Evolutionary conservation across 352 stramenopile genomes (phyloP), one percentile per base, ranked within the genome.

Genomic region (Globisporangium ultimum): DNA sequence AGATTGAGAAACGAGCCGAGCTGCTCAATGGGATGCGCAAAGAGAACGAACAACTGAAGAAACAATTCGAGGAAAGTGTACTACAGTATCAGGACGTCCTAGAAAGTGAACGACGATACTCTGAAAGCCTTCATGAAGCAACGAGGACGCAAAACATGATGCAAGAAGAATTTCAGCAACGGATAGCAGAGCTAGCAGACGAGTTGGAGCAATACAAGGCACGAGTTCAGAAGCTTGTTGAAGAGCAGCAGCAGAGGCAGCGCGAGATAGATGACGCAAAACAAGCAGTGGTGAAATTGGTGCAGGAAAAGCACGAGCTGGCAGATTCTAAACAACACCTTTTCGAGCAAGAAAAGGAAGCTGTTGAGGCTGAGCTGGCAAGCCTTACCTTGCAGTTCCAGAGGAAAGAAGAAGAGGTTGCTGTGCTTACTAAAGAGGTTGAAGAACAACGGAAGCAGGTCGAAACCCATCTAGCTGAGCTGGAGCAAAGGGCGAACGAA

Each of bases 21-120:
- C 55, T 93, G 17, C 67, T 93, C 28, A 93, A 93, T 48, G 72
- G 72, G 13, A 93, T 91, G 84, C 76, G 74, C 15, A 89, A 84
- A 36, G 84, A 89, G 53, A 91, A 90, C 20, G 80, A 88, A 28
- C 46, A 41, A 28, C 54, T 91, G 38, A 50, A 69, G 32, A 53
- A 60, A 5, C 52, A 74, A 55, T 34, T 74, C 6, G 42, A 32
- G n/a, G 71, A 66, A 14, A 69, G 65, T 17, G 49, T 76, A 28
- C 38, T 52, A 1, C 49, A 55, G 21, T 58, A 41, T 1, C 43
- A 60, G 15, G 38, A 59, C 10, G 56, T 57, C 17, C 54, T 64
- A 3, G 43, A 73, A 28, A 66, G 52, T 20, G 52, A 71, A 28
- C 57, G 22, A 45, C 55, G 55, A n/a, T 55, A 45, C 49, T 42